Evolutionary conservation across 2,329 filamentous ascomycete genomes (phyloP), one percentile per base, ranked within the genome.

Genomic region (Anthostomella pinea): DNA sequence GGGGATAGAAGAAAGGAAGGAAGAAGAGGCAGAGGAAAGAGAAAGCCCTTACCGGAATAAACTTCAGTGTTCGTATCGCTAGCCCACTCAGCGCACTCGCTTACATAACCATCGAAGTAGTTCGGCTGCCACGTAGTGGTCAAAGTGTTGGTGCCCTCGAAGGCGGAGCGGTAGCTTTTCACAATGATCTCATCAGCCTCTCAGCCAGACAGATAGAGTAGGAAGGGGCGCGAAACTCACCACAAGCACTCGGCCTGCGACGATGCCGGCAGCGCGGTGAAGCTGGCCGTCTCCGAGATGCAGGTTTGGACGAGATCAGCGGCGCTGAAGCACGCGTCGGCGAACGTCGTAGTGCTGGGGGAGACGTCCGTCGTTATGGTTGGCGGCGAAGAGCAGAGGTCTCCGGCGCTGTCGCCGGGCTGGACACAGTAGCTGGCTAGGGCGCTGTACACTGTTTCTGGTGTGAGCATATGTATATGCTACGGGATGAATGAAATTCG

Each of bases 171-270:
- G 13, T 30, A 30, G 27, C 21, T 23, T 8, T 7, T 7, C 11
- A 23, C 11, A 11, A 7, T 7, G 11, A 11, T n/a, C n/a, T n/a
- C n/a, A 11, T 23, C 21, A 23, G 21, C 21, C 7, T 8, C 8
- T 23, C 8, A 11, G 21, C 8, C 8, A 23, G 21, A 7, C 8
- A 11, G 21, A 23, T 23, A 23, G 11, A 11, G 8, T 8, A 23
- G 21, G 8, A 23, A 23, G 21, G 7, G 21, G 11, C 11, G 21
- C 7, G 21, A 11, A 8, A 23, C 21, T 23, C 21, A 23, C 21
- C 27, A 30, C 13, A 30, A 15, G 11, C 27, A 30, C 13, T 30
- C 27, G 15, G 27, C 27, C 27, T 30, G 27, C 11, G 27, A 30
- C 11, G 11, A 11, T 15, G 10, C 27, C 11, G 27, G 27, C 9